These are phyloP conservation scores for Kalmusia sp. DNA, from an alignment of 2,329 filamentous ascomycete species.

Conservation along the genomic window DNA sequence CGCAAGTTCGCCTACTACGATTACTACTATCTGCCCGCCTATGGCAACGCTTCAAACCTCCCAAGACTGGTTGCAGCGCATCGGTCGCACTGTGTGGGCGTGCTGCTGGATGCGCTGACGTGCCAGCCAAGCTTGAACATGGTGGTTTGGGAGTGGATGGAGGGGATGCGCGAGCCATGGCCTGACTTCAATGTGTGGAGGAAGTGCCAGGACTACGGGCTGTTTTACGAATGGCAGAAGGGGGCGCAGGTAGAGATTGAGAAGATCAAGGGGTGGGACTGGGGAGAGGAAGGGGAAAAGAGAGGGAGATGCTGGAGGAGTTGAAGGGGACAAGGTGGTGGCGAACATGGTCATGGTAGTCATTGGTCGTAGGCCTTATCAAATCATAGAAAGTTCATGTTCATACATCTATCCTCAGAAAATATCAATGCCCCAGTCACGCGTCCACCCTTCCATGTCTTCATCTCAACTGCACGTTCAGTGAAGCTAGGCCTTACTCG, in stretches of 20 bases:
- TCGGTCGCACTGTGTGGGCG: slow-evolving; percentile 9
- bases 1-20: slow-evolving; percentile 8
- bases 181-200: slow-evolving; percentile 7
- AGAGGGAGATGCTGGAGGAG: slow-evolving; percentile 1
- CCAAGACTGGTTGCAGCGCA: slow-evolving; percentile 3
- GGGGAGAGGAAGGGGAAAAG: slow-evolving; percentile 1
- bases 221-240: slow-evolving; percentile 5
- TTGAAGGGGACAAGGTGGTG: not conserved
- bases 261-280: slow-evolving; percentile 5
- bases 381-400: too few relatives aligned
- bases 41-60: not conserved
- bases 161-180: slow-evolving; percentile 7
- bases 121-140: slow-evolving; percentile 14
- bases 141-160: slow-evolving; percentile 11
- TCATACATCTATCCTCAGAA: too few relatives aligned
- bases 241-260: not conserved
- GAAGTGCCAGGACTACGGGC: slow-evolving; percentile 1
- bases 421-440: too few relatives aligned
- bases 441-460: too few relatives aligned
- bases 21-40: slow-evolving; percentile 8
- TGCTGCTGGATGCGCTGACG: slow-evolving; percentile 13
- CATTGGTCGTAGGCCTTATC: not conserved
- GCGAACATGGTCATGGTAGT: not conserved
- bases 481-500: too few relatives aligned
- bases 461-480: too few relatives aligned